Percentiles rank a stretch among this genome's conserved stretches.
These are phyloP conservation scores for Hysterium pulicare DNA, from an alignment of 2,329 filamentous ascomycete species.

Conservation along the genomic window DNA sequence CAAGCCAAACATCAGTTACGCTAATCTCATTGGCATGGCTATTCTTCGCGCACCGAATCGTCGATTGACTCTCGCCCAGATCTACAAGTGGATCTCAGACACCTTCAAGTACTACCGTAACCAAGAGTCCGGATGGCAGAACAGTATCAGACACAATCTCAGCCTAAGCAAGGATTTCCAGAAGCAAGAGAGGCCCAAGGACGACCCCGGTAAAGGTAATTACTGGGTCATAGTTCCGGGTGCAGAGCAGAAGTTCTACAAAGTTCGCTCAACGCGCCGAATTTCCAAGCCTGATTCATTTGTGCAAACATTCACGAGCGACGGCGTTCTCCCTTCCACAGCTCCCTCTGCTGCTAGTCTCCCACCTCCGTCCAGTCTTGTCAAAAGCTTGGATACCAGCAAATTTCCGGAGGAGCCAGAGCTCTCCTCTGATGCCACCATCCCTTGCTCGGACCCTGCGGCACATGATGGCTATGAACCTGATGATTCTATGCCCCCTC, in stretches of 20 bases:
- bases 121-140: slow-evolving; percentile 91
- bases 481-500: slow-evolving; percentile 40
- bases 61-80: slow-evolving; percentile 84
- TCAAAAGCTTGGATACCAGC: slow-evolving; percentile 48
- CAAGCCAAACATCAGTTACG: slow-evolving; percentile 92
- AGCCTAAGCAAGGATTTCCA: slow-evolving; percentile 95
- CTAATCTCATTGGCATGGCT: slow-evolving; percentile 92
- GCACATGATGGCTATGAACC: slow-evolving; percentile 47
- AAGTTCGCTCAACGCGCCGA: slow-evolving; percentile 70
- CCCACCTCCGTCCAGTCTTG: slow-evolving; percentile 32
- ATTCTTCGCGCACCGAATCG: slow-evolving; percentile 82
- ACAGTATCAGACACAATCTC: slow-evolving; percentile 97
- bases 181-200: slow-evolving; percentile 93
- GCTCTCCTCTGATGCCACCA: slow-evolving; percentile 50
- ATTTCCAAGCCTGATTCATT: slow-evolving; percentile 44
- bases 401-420: slow-evolving; percentile 51
- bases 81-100: slow-evolving; percentile 99
- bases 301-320: slow-evolving; percentile 28
- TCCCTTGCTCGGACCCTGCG: slow-evolving; percentile 50
- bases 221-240: slow-evolving; percentile 95
- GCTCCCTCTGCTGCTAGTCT: slow-evolving; percentile 33
- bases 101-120: slow-evolving; percentile 81
- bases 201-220: slow-evolving; percentile 95
- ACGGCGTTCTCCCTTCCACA: slow-evolving; percentile 35
- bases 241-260: slow-evolving; percentile 83